Evolutionary conservation across 2,329 filamentous ascomycete species (phyloP).

Genomic region (Xylariales sp.): DNA sequence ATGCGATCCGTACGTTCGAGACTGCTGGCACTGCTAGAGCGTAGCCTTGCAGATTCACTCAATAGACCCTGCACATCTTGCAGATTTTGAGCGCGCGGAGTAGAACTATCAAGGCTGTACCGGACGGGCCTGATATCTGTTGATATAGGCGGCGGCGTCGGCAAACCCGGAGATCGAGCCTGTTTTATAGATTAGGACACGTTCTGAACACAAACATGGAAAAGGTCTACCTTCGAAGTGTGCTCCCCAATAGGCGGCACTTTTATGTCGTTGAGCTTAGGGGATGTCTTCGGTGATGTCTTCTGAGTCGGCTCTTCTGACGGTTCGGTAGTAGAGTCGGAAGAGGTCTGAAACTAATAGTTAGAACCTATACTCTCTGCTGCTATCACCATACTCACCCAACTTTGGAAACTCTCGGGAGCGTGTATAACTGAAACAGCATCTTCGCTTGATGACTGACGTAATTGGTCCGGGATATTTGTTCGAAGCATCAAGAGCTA

Average conservation of each 20-base stretch:
- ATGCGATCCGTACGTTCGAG: slow-evolving; percentile 58
- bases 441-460: slow-evolving; percentile 64
- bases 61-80: slow-evolving; percentile 62
- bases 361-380: too few relatives aligned
- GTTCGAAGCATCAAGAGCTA: slow-evolving; percentile 52
- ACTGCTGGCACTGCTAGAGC: slow-evolving; percentile 66
- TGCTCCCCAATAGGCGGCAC: slow-evolving; percentile 30
- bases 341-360: slow-evolving; percentile 34
- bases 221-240: slow-evolving; percentile 29
- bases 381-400: slow-evolving; percentile 57
- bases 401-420: slow-evolving; percentile 74
- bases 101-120: slow-evolving; percentile 66
- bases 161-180: slow-evolving; percentile 35
- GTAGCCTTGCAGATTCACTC: slow-evolving; percentile 47
- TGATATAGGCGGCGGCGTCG: slow-evolving; percentile 65
- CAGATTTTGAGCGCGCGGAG: slow-evolving; percentile 77
- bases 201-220: background rate
- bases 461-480: slow-evolving; percentile 51
- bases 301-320: slow-evolving; percentile 24
- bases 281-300: slow-evolving; percentile 32
- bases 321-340: slow-evolving; percentile 32
- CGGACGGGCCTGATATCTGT: slow-evolving; percentile 65
- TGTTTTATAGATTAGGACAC: slow-evolving; percentile 15
- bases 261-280: slow-evolving; percentile 30
- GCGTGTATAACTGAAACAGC: slow-evolving; percentile 89